Conservation (phyloP, 148 eudicot species). For the Fagopyrum tataricum region DNA sequence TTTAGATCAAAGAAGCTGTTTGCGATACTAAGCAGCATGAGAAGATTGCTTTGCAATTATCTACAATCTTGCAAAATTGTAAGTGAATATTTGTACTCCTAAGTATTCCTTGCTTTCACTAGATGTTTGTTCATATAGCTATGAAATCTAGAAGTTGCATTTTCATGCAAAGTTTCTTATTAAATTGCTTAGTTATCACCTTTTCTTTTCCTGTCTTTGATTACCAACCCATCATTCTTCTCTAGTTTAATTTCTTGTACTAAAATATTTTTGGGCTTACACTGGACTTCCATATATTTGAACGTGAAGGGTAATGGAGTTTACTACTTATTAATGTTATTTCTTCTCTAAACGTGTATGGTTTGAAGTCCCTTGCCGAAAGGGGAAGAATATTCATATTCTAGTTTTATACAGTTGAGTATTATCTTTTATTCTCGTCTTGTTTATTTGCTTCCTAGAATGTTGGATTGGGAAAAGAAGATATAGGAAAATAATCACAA, state of each 20-base stretch:
- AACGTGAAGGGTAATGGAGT: neutral
- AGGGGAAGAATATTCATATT: neutral
- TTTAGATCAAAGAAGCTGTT: slow-evolving; percentile 80
- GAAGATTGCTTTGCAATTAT: slow-evolving; percentile 52
- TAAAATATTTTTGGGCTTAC: neutral
- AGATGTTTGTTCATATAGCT: neutral
- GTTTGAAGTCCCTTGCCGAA: neutral
- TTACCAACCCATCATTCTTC: neutral
- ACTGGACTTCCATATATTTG: neutral
- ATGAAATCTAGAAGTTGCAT: neutral
- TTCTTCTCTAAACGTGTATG: neutral
- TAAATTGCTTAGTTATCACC: neutral
- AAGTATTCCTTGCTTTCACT: neutral
- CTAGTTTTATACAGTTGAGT: neutral
- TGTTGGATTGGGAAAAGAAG: slow-evolving; percentile 1
- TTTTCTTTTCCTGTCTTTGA: neutral
- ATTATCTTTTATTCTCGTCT: neutral
- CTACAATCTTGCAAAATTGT: slow-evolving; percentile 50
- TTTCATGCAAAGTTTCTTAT: neutral
- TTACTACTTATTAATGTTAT: neutral
- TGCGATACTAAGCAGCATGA: slow-evolving; percentile 53
- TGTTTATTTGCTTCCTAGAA: neutral
- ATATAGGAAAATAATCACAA: neutral
- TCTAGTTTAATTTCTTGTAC: neutral
- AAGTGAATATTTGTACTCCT: slow-evolving; percentile 20